Conservation (phyloP, 2,329 filamentous ascomycete species). For the Penicillium nordicum region DNA sequence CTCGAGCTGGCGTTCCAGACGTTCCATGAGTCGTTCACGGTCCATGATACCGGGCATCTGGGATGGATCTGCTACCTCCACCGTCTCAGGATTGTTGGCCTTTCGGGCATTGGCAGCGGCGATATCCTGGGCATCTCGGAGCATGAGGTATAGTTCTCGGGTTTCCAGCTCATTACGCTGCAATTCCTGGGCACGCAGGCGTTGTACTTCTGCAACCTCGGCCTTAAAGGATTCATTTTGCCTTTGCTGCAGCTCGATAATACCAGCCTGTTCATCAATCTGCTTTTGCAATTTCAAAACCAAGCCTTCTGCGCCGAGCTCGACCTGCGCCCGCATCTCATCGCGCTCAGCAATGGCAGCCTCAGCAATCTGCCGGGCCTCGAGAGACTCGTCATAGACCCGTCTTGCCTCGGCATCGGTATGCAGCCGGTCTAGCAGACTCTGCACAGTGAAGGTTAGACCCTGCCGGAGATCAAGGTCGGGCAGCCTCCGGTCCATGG, state of each 20-base stretch:
- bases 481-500: slow-evolving; percentile 91
- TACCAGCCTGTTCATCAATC: slow-evolving; percentile 83
- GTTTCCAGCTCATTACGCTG: slow-evolving; percentile 96
- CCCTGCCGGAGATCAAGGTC: slow-evolving; percentile 98
- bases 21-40: slow-evolving; percentile 85
- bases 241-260: slow-evolving; percentile 83
- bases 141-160: slow-evolving; percentile 94
- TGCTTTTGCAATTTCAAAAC: slow-evolving; percentile 91
- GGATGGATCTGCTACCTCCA: slow-evolving; percentile 64
- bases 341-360: slow-evolving; percentile 94
- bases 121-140: slow-evolving; percentile 93
- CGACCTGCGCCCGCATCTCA: slow-evolving; percentile 84
- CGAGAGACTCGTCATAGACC: slow-evolving; percentile 84
- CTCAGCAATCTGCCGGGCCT: slow-evolving; percentile 88
- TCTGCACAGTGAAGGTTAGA: slow-evolving; percentile 95
- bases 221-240: slow-evolving; percentile 86
- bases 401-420: slow-evolving; percentile 93
- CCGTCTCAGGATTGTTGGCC: slow-evolving; percentile 26
- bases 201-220: slow-evolving; percentile 82
- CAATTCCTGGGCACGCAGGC: slow-evolving; percentile 80
- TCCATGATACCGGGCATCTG: slow-evolving; percentile 91
- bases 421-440: slow-evolving; percentile 88
- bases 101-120: slow-evolving; percentile 81
- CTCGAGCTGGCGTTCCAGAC: slow-evolving; percentile 91
- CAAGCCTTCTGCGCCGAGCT: slow-evolving; percentile 87